These are phyloP conservation scores for Henningerozyma blattae DNA, from an alignment of 805 yeast species.

Conservation along the genomic window DNA sequence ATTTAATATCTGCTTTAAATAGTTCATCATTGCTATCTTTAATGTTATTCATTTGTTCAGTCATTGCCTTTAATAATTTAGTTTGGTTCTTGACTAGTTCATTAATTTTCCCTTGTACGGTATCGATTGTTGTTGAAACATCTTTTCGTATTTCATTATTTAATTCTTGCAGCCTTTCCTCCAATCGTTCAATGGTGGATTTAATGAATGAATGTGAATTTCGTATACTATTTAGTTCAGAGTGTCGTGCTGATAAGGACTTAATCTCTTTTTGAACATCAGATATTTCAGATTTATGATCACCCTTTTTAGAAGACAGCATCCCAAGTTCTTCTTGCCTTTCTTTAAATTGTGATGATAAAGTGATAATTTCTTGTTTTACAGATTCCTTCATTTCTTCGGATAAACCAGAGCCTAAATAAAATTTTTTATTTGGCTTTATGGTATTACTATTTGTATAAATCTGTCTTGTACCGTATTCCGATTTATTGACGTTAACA, in stretches of 20 bases:
- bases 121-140: slow-evolving; percentile 28
- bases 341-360: slow-evolving; percentile 5
- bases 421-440: slow-evolving; percentile 11
- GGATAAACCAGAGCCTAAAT: slow-evolving; percentile 15
- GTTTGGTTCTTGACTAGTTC: slow-evolving; percentile 13
- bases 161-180: slow-evolving; percentile 23
- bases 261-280: slow-evolving; percentile 2
- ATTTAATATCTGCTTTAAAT: slow-evolving; percentile 15
- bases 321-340: slow-evolving; percentile 5
- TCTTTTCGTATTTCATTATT: slow-evolving; percentile 31
- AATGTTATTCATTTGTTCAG: slow-evolving; percentile 11
- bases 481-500: slow-evolving; percentile 42
- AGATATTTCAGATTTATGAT: slow-evolving; percentile 3
- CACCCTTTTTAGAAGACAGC: slow-evolving; percentile 6
- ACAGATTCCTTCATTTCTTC: slow-evolving; percentile 14
- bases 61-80: slow-evolving; percentile 12
- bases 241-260: slow-evolving; percentile 4
- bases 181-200: slow-evolving; percentile 18
- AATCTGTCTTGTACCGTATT: slow-evolving; percentile 49
- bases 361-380: slow-evolving; percentile 6
- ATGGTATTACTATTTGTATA: slow-evolving; percentile 23
- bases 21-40: slow-evolving; percentile 19
- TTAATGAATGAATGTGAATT: slow-evolving; percentile 13
- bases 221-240: slow-evolving; percentile 10
- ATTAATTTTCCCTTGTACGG: slow-evolving; percentile 22